Evolutionary conservation across 75 land plant species (phyloP).

Genomic region (Picea glauca): DNA sequence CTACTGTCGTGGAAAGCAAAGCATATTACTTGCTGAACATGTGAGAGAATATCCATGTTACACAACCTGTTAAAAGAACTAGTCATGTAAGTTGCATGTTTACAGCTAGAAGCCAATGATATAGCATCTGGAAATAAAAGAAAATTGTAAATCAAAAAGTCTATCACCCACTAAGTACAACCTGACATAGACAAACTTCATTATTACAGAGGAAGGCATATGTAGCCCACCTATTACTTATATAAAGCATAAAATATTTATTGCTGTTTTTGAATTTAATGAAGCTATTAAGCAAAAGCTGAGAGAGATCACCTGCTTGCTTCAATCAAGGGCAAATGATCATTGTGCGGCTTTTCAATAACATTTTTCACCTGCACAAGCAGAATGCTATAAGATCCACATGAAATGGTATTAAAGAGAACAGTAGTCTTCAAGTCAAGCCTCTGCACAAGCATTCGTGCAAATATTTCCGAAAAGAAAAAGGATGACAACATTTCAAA

Average conservation of each 20-base stretch:
- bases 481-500: not conserved
- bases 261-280: not conserved
- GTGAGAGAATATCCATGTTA: constrained; percentile 96
- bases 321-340: constrained; percentile 89
- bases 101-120: not conserved
- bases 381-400: constrained; percentile 3
- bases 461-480: not conserved
- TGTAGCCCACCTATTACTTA: not conserved
- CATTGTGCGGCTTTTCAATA: constrained; percentile 93
- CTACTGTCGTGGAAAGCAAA: constrained; percentile 98
- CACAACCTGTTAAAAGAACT: constrained; percentile 63
- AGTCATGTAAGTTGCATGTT: not conserved
- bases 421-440: too few species aligned
- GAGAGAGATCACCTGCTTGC: constrained; percentile 82
- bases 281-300: constrained; percentile 3
- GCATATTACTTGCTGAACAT: constrained; percentile 98
- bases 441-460: not conserved
- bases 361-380: constrained; percentile 85
- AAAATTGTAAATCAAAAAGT: not conserved
- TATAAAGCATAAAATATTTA: not conserved
- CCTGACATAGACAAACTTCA: not conserved
- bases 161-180: not conserved
- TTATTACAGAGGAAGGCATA: not conserved
- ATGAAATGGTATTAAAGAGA: not conserved
- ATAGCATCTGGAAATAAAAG: not conserved